Evolutionary conservation across 306 rosid species (phyloP).

Genomic region (Vicia faba): DNA sequence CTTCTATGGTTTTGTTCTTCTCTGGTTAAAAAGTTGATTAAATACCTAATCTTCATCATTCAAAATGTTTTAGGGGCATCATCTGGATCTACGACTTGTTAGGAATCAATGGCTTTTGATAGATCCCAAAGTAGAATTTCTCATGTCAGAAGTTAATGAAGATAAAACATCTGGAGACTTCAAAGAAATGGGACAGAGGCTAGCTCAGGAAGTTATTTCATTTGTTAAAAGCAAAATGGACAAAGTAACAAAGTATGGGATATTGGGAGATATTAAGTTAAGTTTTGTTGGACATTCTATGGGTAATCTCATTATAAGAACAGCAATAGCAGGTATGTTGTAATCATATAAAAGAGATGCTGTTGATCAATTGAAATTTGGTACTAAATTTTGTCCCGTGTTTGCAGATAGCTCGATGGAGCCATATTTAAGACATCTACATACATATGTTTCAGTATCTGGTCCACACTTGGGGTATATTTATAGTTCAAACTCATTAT

Average conservation of each 20-base stretch:
- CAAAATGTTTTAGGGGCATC: constrained; percentile 76
- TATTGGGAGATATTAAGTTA: constrained; percentile 67
- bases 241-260: constrained; percentile 63
- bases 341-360: constrained; percentile 26
- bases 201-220: constrained; percentile 78
- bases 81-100: constrained; percentile 85
- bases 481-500: constrained; percentile 89
- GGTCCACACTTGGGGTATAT: constrained; percentile 99
- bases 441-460: constrained; percentile 85
- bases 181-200: constrained; percentile 92
- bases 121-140: constrained; percentile 81
- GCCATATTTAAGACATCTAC: constrained; percentile 69
- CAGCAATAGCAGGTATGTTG: constrained; percentile 81
- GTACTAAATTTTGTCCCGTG: constrained; percentile 37
- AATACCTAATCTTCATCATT: constrained; percentile 31
- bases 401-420: constrained; percentile 84
- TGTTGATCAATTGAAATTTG: constrained; percentile 33
- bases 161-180: constrained; percentile 92
- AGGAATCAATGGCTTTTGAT: constrained; percentile 92
- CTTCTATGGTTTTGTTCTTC: constrained; percentile 19
- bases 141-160: constrained; percentile 91
- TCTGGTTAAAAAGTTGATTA: constrained; percentile 30
- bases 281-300: constrained; percentile 99
- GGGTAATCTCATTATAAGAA: constrained; percentile 86
- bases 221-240: constrained; percentile 82